Base-by-base conservation (phyloP, 2,329 filamentous ascomycete genomes). In the Pestalotiopsis sp. region DNA sequence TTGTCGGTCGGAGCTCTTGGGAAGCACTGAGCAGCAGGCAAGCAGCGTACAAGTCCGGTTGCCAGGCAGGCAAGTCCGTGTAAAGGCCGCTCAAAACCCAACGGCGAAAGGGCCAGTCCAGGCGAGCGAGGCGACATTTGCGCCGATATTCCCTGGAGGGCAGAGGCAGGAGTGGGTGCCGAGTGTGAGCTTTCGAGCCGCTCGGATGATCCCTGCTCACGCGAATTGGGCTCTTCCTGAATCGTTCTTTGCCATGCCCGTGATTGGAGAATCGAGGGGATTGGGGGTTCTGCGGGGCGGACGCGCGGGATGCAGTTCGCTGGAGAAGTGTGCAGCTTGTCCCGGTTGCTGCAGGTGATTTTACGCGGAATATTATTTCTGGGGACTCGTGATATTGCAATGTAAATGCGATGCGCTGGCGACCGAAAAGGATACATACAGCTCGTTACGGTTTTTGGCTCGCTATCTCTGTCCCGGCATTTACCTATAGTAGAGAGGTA, bases 221-320 rank as follows among this genome's bases (percentile, higher is more conserved):
- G 27, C 25, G 45, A 57, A 66, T 66, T 66, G 49, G 49, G 36
- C 25, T 66, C 63, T 66, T 66, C 63, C 63, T 66, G 63, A 66
- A 66, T 66, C 31, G 63, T 66, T 36, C 23, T 31, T 66, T 66
- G 14, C 36, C 14, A 58, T 36, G 63, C 14, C 41, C 13, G 12
- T 66, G 63, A 66, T 66, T 66, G 63, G 63, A 66, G 63, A 66
- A 66, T 57, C 36, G 49, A 36, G 41, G 27, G 59, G 49, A 66
- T 56, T 36, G 63, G 63, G 63, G 63, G 45, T 56, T 66, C 40
- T 66, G 63, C 63, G 63, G 63, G 63, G 45, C 63, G 41, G 45
- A 66, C 52, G 25, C 40, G 63, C 49, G 63, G 63, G 63, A 66
- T 66, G 63, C 63, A 66, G 63, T 45, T 27, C 13, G 63, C 63